phyloP scores from a whole-genome alignment of 139 green algal genomes.

The Coccomyxa sp. region DNA sequence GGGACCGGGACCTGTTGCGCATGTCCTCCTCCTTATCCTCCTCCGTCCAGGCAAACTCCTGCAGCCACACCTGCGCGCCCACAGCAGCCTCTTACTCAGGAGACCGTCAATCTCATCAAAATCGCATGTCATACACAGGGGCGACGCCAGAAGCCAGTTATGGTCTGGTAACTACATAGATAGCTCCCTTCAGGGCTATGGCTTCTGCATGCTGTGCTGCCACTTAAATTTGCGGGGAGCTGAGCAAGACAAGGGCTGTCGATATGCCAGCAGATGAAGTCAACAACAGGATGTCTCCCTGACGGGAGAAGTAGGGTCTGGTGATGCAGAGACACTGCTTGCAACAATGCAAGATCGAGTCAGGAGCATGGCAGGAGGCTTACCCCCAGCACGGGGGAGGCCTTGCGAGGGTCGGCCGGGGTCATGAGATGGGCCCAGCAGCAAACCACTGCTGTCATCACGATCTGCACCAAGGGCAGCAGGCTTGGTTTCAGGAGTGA shows the following conservation, averaged over 20 bases:
- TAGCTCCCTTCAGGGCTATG: not conserved
- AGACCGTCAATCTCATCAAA: not conserved
- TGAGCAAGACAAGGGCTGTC: too few species aligned
- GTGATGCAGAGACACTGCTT: too few species aligned
- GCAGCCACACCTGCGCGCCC: conserved; percentile 20
- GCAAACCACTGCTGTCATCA: conserved; percentile 8
- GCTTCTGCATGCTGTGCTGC: not conserved
- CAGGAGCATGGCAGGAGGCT: not conserved
- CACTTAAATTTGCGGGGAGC: conserved; percentile 2
- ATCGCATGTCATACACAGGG: not conserved
- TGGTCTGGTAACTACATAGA: not conserved
- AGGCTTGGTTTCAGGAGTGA: not conserved
- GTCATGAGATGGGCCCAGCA: conserved; percentile 3
- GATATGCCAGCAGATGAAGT: too few species aligned
- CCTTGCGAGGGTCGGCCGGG: not conserved
- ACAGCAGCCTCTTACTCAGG: too few species aligned
- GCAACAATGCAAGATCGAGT: not conserved
- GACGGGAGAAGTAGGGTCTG: too few species aligned
- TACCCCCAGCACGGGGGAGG: conserved; percentile 7
- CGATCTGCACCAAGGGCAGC: not conserved
- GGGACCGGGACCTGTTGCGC: not conserved
- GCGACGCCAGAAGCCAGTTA: not conserved
- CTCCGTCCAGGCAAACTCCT: conserved; percentile 25
- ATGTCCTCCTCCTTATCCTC: not conserved
- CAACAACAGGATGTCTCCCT: too few species aligned